Base-by-base conservation (phyloP, 2,329 filamentous ascomycete species). In the Talaromyces sp. region DNA sequence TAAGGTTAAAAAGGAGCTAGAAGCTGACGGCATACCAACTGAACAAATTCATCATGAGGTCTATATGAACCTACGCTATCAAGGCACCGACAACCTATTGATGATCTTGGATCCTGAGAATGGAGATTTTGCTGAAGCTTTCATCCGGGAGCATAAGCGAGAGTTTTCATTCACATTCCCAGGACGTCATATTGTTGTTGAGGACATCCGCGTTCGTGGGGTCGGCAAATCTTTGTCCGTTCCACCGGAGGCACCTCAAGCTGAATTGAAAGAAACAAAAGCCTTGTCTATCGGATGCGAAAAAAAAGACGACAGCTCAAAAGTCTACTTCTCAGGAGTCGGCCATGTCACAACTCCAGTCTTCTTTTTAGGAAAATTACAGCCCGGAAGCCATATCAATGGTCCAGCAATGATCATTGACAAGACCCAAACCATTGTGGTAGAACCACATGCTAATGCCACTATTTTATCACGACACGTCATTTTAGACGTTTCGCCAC, bases 381-480 rank as follows among this genome's bases (percentile, higher is more conserved):
- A 66, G 1, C 66, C 67, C 47, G 68, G 69, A 1, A 63, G 62
- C 4, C 54, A 64, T 0, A 68, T 79, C 27, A 47, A 54, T 6
- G 78, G 77, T 0, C 78, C 78, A 0, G 77, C 77, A 0, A 64
- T 73, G 77, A 86, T 97, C 67, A 92, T 93, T 3, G 93, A 80
- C 61, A 72, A 79, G 37, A 81, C 79, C 0, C 94, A 97, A 78
- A 98, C 94, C 0, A 95, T 98, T 68, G 91, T 97, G 0, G 88
- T 97, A 3, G 91, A 91, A 0, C 94, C 93, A 0, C 86, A 86
- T 37, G 87, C 92, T 2, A 86, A 87, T 22, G 94, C 93, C 0
- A 79, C 93, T 22, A 83, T 97, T 39, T 88, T 96, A n/a, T 85
- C 92, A 67, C 96, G 92, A 0, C 94, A 97, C 72, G 92, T 97